Evolutionary conservation across 768 basidiomycete genomes (phyloP).

Genomic region (Dioszegia hungarica): DNA sequence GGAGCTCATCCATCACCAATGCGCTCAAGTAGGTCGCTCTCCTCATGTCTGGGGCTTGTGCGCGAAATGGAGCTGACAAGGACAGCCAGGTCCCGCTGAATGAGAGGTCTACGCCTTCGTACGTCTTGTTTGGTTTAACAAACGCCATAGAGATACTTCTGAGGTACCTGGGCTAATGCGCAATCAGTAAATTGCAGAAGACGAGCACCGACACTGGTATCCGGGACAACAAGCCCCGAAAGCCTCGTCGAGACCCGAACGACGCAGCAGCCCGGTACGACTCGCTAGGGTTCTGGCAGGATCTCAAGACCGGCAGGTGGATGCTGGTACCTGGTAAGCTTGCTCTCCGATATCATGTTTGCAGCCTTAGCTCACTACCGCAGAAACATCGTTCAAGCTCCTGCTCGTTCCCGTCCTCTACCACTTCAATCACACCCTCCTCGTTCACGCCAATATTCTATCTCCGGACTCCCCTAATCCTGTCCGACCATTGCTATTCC

Average conservation of each 20-base stretch:
- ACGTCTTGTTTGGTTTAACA: neutral
- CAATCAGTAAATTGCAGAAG: constrained; percentile 17
- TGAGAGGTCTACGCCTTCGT: constrained; percentile 12
- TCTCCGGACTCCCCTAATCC: constrained; percentile 59
- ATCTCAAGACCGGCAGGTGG: constrained; percentile 62
- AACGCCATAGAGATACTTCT: too few species aligned
- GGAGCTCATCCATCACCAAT: neutral
- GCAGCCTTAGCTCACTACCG: neutral
- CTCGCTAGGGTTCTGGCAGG: constrained; percentile 54
- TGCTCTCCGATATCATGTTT: neutral
- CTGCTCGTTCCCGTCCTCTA: constrained; percentile 33
- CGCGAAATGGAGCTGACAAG: neutral
- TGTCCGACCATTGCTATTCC: constrained; percentile 64
- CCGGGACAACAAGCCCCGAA: neutral
- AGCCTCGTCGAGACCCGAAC: constrained; percentile 11
- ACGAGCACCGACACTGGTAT: neutral
- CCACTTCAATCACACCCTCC: constrained; percentile 33
- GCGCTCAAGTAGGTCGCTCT: neutral
- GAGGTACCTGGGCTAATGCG: neutral
- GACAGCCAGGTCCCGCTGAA: constrained; percentile 32
- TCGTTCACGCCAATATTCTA: constrained; percentile 52
- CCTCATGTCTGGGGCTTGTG: neutral
- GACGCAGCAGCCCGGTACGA: constrained; percentile 27
- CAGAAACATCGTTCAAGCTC: constrained; percentile 40
- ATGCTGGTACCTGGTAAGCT: constrained; percentile 64